Evolutionary conservation across 1,284 basidiomycete species (phyloP), one percentile per base, ranked within the genome.

Genomic region (Vanrija pseudolonga): DNA sequence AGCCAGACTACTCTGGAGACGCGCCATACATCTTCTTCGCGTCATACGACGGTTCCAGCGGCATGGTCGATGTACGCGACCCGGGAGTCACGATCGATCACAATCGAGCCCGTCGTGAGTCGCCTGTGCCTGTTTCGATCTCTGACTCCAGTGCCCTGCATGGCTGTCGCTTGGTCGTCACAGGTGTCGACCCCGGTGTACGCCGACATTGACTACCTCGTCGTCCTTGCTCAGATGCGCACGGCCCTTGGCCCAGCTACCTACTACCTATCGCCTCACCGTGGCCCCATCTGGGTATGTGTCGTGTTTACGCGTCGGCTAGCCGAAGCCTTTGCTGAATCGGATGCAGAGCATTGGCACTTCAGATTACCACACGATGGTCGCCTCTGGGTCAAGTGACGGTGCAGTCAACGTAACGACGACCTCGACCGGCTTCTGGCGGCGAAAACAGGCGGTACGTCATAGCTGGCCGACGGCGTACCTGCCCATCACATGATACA

Each of bases 291-390:
- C 55, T 90, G 87, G 88, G 91, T 91, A 65, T 53, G 81, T 70
- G n/a, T n/a, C n/a, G n/a, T 57, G 12, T 19, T n/a, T 14, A 32
- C 32, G 6, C 36, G 20, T 18, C 9, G 4, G 22, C 22, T 6
- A 12, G n/a, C 44, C 11, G 19, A 19, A 12, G n/a, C n/a, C n/a
- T 8, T 14, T 12, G 22, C 18, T 46, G 32, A 40, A 18, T 24
- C 46, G 20, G 28, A 50, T 23, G 11, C 64, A 94, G 90, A 83
- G 81, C 55, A 72, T 94, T 15, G 78, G 80, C 47, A 80, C 84
- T 1, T 94, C 90, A 0, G 88, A 93, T 50, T 89, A 87, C 67
- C 93, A 97, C 67, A 85, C 90, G 6, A 88, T 91, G 67, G 73
- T 94, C 11, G 88, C 87, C 0, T 81, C 87, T 6, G 88, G 85